phyloP scores from a whole-genome alignment of 345 rosid species.

The Turritis glabra region DNA sequence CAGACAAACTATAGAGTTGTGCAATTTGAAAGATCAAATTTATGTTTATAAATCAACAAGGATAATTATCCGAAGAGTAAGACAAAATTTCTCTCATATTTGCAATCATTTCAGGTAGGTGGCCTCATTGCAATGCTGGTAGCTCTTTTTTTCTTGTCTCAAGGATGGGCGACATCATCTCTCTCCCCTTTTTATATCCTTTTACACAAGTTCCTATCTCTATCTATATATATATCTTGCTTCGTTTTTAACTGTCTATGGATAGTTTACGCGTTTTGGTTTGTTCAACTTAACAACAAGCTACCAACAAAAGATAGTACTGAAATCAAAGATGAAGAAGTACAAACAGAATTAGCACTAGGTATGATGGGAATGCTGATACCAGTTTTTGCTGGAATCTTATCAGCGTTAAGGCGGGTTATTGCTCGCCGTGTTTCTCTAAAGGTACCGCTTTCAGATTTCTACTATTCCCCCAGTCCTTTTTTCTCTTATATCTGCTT shows the following conservation, averaged over 20 bases:
- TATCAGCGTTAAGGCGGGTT: slow-evolving; percentile 91
- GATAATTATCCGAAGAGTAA: background rate
- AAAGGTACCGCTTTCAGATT: slow-evolving; percentile 55
- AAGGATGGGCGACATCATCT: slow-evolving; percentile 92
- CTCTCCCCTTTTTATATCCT: slow-evolving; percentile 96
- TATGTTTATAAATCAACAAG: background rate
- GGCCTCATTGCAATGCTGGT: slow-evolving; percentile 89
- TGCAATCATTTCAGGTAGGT: slow-evolving; percentile 59
- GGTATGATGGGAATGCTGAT: slow-evolving; percentile 75
- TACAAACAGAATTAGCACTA: slow-evolving; percentile 53
- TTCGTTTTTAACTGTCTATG: slow-evolving; percentile 8
- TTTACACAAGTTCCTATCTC: background rate
- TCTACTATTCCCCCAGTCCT: background rate
- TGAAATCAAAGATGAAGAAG: slow-evolving; percentile 44
- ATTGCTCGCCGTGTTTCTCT: slow-evolving; percentile 93
- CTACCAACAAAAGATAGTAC: slow-evolving; percentile 61
- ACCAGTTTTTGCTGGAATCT: slow-evolving; percentile 92
- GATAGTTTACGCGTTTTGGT: slow-evolving; percentile 11
- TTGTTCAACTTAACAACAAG: slow-evolving; percentile 57
- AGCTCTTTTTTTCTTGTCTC: slow-evolving; percentile 84
- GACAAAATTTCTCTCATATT: background rate
- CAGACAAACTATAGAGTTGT: background rate
- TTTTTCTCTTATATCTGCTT: background rate
- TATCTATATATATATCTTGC: background rate
- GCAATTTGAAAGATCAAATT: background rate